Evolutionary conservation across 2,329 filamentous ascomycete genomes (phyloP).

Genomic region (Calonectria fujianensis): DNA sequence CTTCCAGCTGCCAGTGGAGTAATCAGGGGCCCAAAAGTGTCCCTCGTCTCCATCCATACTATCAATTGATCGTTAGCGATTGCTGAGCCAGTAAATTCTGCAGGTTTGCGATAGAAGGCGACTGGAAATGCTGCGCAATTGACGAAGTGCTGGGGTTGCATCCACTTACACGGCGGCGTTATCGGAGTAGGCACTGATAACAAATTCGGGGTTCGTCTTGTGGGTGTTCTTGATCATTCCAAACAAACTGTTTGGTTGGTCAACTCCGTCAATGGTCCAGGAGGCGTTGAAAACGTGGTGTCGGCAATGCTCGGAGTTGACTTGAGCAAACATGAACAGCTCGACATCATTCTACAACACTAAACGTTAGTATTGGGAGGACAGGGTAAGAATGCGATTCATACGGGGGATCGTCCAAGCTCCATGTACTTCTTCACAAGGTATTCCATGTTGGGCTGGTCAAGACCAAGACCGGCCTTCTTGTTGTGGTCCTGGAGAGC

Average conservation of each 20-base stretch:
- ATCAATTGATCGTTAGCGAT: conserved; percentile 30
- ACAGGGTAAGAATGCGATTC: conserved; percentile 43
- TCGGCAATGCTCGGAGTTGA: conserved; percentile 95
- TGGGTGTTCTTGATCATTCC: conserved; percentile 98
- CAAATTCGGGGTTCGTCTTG: conserved; percentile 85
- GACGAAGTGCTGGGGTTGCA: not conserved
- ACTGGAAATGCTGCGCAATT: not conserved
- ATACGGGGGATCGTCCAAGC: conserved; percentile 75
- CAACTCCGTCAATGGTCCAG: conserved; percentile 93
- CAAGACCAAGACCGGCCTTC: conserved; percentile 88
- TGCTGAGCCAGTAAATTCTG: not conserved
- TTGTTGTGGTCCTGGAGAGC: conserved; percentile 89
- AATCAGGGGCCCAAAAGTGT: conserved; percentile 88
- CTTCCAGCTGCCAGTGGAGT: conserved; percentile 90
- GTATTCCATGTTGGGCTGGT: conserved; percentile 93
- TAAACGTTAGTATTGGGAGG: conserved; percentile 47
- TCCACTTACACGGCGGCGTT: conserved; percentile 87
- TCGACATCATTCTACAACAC: conserved; percentile 82
- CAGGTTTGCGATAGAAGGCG: not conserved
- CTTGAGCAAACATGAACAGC: conserved; percentile 99
- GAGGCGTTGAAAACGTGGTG: conserved; percentile 96
- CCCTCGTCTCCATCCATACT: conserved; percentile 63
- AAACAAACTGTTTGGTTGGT: conserved; percentile 88
- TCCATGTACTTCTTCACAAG: conserved; percentile 78
- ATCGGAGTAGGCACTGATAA: conserved; percentile 97